A percentile compares a stretch with the other conserved stretches of the same genome.
Evolutionary conservation across 345 rosid species (phyloP).

Genomic region (Raphanus raphanistrum): DNA sequence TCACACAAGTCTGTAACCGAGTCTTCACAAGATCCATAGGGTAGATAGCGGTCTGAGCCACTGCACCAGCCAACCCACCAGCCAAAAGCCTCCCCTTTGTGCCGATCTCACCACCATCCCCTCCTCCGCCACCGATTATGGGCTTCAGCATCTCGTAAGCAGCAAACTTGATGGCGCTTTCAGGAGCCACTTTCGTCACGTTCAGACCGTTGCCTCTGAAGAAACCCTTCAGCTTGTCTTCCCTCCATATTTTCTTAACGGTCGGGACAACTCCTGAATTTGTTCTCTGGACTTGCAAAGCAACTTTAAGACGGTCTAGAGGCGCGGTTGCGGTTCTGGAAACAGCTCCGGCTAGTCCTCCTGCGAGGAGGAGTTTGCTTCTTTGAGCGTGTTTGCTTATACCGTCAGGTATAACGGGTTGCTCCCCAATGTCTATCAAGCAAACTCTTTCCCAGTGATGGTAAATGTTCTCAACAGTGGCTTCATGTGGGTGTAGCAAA

Average conservation of each 20-base stretch:
- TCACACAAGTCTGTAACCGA: slow-evolving; percentile 73
- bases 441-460: slow-evolving; percentile 94
- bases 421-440: slow-evolving; percentile 95
- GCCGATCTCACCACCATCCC: slow-evolving; percentile 63
- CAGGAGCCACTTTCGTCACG: slow-evolving; percentile 91
- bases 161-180: slow-evolving; percentile 91
- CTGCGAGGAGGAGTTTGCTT: slow-evolving; percentile 80
- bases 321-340: slow-evolving; percentile 97
- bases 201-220: slow-evolving; percentile 94
- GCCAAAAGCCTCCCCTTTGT: slow-evolving; percentile 78
- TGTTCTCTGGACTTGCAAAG: slow-evolving; percentile 84
- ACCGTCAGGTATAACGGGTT: slow-evolving; percentile 90
- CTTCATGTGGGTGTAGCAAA: slow-evolving; percentile 90
- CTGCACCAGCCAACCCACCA: slow-evolving; percentile 94
- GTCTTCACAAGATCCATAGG: slow-evolving; percentile 98
- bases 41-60: slow-evolving; percentile 87
- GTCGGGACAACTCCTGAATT: slow-evolving; percentile 58
- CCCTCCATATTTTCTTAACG: slow-evolving; percentile 69
- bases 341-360: slow-evolving; percentile 93
- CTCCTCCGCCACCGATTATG: slow-evolving; percentile 58
- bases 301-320: slow-evolving; percentile 86
- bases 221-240: slow-evolving; percentile 75
- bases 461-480: slow-evolving; percentile 87
- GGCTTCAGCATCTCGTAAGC: slow-evolving; percentile 78
- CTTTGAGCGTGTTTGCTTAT: slow-evolving; percentile 77